phyloP scores from a whole-genome alignment of 2,329 filamentous ascomycete species.

The Emergomyces pasteurianus region DNA sequence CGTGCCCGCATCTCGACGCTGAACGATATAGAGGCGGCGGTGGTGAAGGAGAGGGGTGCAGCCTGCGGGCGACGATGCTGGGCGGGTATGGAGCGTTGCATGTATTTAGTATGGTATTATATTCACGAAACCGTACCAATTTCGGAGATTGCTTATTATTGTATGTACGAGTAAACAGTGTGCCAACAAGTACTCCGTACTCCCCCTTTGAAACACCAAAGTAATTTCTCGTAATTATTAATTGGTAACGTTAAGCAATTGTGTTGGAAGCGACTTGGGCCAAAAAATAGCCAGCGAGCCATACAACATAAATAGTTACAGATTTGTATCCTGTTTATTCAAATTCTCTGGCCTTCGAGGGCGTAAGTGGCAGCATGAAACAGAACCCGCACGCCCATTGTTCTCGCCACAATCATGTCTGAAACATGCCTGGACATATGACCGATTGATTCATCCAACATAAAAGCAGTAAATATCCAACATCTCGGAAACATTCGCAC shows the following conservation, averaged over 20 bases:
- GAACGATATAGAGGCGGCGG: conserved; percentile 3
- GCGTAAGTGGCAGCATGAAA: background rate
- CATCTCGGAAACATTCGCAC: background rate
- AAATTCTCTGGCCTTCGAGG: background rate
- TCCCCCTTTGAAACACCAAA: no score
- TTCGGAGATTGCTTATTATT: no score
- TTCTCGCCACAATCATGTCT: background rate
- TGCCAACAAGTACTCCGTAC: no score
- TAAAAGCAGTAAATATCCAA: background rate
- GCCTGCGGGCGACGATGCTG: background rate
- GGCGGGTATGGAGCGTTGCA: background rate
- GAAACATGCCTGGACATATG: background rate
- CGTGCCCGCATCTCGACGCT: conserved; percentile 8
- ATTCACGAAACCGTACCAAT: no score
- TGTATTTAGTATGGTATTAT: background rate
- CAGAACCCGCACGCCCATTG: background rate
- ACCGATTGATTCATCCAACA: background rate
- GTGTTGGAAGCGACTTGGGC: background rate
- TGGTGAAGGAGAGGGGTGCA: background rate
- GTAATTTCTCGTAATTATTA: no score
- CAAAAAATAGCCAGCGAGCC: background rate
- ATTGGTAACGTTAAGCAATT: no score
- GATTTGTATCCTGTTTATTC: background rate
- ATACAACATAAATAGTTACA: background rate
- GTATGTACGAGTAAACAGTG: no score